phyloP scores from a whole-genome alignment of 306 rosid species.

The Begonia peltatifolia region DNA sequence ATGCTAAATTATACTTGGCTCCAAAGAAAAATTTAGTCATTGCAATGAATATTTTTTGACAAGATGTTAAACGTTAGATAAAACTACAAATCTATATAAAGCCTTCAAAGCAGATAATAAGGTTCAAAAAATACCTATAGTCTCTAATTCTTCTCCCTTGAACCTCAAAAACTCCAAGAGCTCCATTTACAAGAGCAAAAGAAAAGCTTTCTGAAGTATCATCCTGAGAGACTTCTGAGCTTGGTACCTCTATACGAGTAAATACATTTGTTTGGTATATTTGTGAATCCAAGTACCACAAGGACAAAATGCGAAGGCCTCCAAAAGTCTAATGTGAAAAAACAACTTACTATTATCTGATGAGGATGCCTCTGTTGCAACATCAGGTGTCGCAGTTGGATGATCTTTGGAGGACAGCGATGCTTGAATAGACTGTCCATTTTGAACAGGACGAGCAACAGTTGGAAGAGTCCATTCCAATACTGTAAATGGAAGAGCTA shows the following conservation, averaged over 20 bases:
- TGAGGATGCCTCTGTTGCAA: conserved; percentile 24
- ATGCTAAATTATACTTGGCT: too few relatives aligned
- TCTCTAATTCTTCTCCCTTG: conserved; percentile 90
- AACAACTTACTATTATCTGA: conserved; percentile 60
- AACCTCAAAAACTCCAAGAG: conserved; percentile 98
- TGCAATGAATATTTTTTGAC: too few relatives aligned
- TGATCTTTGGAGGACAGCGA: conserved; percentile 27
- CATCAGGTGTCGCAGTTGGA: conserved; percentile 24
- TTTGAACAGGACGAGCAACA: conserved; percentile 55
- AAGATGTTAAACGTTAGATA: too few relatives aligned
- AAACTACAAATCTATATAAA: too few relatives aligned
- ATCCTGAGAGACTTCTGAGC: conserved; percentile 64
- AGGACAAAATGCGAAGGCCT: conserved; percentile 14
- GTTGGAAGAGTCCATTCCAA: conserved; percentile 99
- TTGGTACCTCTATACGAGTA: conserved; percentile 38
- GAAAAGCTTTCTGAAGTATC: conserved; percentile 92
- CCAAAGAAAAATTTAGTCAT: too few relatives aligned
- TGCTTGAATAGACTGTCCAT: conserved; percentile 20
- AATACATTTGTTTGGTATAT: conserved; percentile 14
- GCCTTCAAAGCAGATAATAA: too few relatives aligned
- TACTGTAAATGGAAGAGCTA: conserved; percentile 99
- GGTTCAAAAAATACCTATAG: conserved; percentile 40
- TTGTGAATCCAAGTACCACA: conserved; percentile 10
- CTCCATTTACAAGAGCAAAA: conserved; percentile 88
- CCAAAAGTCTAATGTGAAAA: conserved; percentile 9